phyloP scores from a whole-genome alignment of 192 early-diverging fungal species.

The Thamnidium elegans region DNA sequence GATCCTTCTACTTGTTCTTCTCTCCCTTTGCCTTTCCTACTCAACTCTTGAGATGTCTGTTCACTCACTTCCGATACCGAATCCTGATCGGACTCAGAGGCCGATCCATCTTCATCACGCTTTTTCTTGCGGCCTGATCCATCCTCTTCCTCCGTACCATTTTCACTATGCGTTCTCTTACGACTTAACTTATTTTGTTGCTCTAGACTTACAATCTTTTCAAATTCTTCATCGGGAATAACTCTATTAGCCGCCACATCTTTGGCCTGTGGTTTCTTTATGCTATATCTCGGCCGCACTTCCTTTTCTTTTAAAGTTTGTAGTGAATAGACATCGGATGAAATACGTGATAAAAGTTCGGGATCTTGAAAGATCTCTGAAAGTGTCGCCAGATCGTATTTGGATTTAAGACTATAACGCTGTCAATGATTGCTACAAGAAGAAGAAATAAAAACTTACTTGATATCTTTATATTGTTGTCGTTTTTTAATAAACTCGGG shows the following conservation, averaged over 20 bases:
- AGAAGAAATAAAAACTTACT: neutral
- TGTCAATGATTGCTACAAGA: neutral
- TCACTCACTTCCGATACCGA: no score
- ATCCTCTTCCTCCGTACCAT: neutral
- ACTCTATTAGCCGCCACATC: neutral
- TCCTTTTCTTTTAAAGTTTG: neutral
- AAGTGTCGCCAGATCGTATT: neutral
- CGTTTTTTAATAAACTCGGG: neutral
- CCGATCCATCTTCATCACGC: no score
- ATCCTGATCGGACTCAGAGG: no score
- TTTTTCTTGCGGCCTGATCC: no score
- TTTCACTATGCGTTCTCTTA: neutral
- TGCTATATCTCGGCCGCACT: neutral
- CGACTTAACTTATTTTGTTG: neutral
- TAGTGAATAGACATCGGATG: neutral
- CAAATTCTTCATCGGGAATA: neutral
- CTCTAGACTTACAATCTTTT: neutral
- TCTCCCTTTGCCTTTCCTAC: no score
- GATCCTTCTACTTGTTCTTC: no score
- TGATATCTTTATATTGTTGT: neutral
- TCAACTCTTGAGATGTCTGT: no score
- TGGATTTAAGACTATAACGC: neutral
- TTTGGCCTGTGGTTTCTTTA: conserved; percentile 4
- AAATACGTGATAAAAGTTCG: neutral
- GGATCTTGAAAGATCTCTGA: conserved; percentile 13